These are phyloP conservation scores for Fraxinus sp. DNA, from an alignment of 305 asterid species.

Conservation along the genomic window DNA sequence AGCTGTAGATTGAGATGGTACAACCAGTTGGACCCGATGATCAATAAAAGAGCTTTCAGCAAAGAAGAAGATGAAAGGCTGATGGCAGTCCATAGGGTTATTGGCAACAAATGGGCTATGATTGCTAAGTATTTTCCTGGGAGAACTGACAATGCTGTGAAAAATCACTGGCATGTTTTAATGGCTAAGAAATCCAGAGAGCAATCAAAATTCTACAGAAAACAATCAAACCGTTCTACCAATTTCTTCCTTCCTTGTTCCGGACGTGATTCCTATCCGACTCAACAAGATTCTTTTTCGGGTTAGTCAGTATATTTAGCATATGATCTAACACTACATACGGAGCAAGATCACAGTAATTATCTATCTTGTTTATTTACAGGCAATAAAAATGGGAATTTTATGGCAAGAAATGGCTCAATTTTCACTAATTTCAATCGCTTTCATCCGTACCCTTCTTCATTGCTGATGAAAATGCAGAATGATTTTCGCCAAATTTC, in stretches of 20 bases:
- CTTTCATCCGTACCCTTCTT: not conserved
- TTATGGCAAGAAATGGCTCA: not conserved
- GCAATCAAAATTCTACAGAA: constrained; percentile 29
- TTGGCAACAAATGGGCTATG: constrained; percentile 60
- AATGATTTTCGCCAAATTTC: constrained; percentile 18
- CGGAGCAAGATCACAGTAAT: not conserved
- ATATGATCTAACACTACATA: not conserved
- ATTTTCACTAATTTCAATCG: not conserved
- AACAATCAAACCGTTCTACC: constrained; percentile 5
- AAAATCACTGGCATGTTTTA: constrained; percentile 63
- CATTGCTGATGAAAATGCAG: not conserved
- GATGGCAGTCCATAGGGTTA: constrained; percentile 38
- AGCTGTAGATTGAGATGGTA: constrained; percentile 65
- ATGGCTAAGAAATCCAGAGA: constrained; percentile 45
- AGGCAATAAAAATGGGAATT: not conserved
- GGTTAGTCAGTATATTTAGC: not conserved
- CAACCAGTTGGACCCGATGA: constrained; percentile 55
- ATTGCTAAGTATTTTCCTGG: constrained; percentile 52
- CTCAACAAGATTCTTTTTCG: not conserved
- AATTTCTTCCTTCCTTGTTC: not conserved
- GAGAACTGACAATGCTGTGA: constrained; percentile 54
- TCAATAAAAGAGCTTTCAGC: constrained; percentile 44
- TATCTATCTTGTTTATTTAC: not conserved
- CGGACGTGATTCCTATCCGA: not conserved
- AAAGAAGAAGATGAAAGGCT: constrained; percentile 46